These are phyloP conservation scores for Phytophthora cryptogea DNA, from an alignment of 352 stramenopile genomes.

Conservation along the genomic window DNA sequence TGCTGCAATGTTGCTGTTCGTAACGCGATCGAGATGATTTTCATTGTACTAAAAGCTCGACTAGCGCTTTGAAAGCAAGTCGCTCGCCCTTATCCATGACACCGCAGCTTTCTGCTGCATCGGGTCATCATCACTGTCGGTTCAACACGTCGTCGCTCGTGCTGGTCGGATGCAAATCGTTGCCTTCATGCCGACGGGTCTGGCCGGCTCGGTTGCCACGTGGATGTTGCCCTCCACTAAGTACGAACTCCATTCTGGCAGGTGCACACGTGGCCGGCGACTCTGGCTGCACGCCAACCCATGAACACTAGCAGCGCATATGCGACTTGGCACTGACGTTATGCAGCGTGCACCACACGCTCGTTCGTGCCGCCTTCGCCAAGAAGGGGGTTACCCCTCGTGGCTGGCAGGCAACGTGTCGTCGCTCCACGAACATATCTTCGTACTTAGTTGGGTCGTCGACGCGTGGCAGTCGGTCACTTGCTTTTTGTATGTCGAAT, in stretches of 20 bases:
- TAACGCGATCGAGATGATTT: conserved; percentile 9
- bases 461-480: conserved; percentile 41
- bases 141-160: neutral
- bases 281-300: neutral
- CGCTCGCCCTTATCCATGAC: conserved; percentile 6
- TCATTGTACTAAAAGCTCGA: conserved; percentile 16
- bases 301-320: neutral
- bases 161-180: conserved; percentile 23
- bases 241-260: conserved; percentile 19
- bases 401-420: neutral
- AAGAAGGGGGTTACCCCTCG: neutral
- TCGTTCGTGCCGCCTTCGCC: conserved; percentile 13
- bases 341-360: conserved; percentile 11
- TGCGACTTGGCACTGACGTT: neutral
- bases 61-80: conserved; percentile 23
- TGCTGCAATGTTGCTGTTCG: conserved; percentile 19
- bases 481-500: conserved; percentile 28
- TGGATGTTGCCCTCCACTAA: conserved; percentile 31
- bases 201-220: conserved; percentile 23
- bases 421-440: conserved; percentile 19
- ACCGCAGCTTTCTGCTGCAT: neutral
- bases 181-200: conserved; percentile 9
- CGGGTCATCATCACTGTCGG: neutral
- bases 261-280: conserved; percentile 8
- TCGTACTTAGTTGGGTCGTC: conserved; percentile 27